Percentiles rank a stretch among this genome's conserved stretches.
Conservation (phyloP, 495 filamentous ascomycete genomes). For the Lasiosphaeria ovina region DNA sequence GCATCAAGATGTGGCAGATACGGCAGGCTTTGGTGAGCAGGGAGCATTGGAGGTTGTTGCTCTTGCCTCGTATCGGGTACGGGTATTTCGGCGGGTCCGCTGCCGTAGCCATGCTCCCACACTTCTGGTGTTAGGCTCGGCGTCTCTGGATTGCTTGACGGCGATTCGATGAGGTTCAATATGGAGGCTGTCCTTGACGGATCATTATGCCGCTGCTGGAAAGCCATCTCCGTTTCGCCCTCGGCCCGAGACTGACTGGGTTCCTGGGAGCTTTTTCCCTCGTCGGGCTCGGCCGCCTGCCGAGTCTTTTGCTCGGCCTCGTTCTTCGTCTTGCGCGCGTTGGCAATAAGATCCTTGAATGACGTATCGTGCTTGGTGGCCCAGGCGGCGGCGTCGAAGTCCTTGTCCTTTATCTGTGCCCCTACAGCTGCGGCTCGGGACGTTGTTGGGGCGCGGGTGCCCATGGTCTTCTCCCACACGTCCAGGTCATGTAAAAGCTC, state of each 20-base stretch:
- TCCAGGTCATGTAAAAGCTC: slow-evolving; percentile 77
- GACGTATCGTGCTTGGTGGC: slow-evolving; percentile 65
- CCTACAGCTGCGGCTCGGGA: slow-evolving; percentile 31
- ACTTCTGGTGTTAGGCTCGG: neutral
- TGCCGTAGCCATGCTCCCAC: neutral
- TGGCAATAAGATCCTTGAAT: slow-evolving; percentile 73
- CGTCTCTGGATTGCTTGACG: slow-evolving; percentile 9
- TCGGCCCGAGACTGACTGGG: neutral
- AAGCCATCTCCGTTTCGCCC: neutral
- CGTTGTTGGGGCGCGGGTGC: slow-evolving; percentile 41
- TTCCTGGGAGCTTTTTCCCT: neutral
- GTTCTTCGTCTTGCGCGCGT: slow-evolving; percentile 45
- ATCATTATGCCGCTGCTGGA: neutral
- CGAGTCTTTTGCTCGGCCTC: slow-evolving; percentile 17
- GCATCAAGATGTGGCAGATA: neutral
- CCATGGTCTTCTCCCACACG: slow-evolving; percentile 77
- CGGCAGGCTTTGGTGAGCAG: neutral
- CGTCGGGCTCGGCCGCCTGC: neutral
- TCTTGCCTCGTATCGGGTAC: neutral
- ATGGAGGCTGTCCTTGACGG: neutral
- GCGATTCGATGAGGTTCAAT: slow-evolving; percentile 16
- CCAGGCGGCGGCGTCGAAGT: slow-evolving; percentile 81
- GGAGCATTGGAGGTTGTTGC: neutral
- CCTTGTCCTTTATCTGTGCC: slow-evolving; percentile 64
- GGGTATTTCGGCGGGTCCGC: neutral